A percentile compares a stretch with the other conserved stretches of the same genome.
Conservation (phyloP, 306 rosid genomes). For the Senna siamea region DNA sequence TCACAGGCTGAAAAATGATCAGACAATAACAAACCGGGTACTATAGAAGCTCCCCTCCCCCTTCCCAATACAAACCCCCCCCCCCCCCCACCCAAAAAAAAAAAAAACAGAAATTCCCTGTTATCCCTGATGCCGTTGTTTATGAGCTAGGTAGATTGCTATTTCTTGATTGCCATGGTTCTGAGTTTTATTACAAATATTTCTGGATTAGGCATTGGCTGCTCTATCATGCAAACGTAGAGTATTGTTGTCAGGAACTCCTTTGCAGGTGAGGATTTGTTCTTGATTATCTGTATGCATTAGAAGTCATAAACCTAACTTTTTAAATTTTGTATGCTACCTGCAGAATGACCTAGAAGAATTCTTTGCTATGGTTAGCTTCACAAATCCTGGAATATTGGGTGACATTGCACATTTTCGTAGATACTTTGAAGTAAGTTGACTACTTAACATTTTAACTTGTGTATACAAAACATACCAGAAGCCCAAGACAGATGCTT, state of each 20-base stretch:
- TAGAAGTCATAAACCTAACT: constrained; percentile 20
- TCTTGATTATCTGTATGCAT: constrained; percentile 23
- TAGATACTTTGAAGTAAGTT: constrained; percentile 81
- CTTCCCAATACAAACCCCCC: background rate
- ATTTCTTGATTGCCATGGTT: constrained; percentile 8
- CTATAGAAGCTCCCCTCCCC: constrained; percentile 5
- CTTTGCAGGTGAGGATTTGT: constrained; percentile 77
- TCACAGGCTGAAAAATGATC: constrained; percentile 95
- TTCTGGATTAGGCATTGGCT: constrained; percentile 82
- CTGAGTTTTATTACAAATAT: constrained; percentile 31
- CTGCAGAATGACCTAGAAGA: constrained; percentile 96
- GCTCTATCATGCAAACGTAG: constrained; percentile 83
- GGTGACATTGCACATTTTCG: constrained; percentile 78
- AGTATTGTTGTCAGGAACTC: constrained; percentile 92
- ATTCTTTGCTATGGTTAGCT: constrained; percentile 93
- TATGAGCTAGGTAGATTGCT: constrained; percentile 17
- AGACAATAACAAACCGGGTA: constrained; percentile 96
- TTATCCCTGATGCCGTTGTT: background rate
- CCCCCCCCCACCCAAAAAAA: too few relatives aligned
- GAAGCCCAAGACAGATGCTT: too few relatives aligned
- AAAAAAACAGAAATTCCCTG: too few relatives aligned
- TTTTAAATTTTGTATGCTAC: constrained; percentile 23
- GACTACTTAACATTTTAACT: constrained; percentile 29
- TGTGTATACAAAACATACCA: background rate
- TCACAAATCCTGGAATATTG: constrained; percentile 88